Evolutionary conservation across 163 green algal genomes (phyloP).

Genomic region (Coccomyxa subellipsoidea): DNA sequence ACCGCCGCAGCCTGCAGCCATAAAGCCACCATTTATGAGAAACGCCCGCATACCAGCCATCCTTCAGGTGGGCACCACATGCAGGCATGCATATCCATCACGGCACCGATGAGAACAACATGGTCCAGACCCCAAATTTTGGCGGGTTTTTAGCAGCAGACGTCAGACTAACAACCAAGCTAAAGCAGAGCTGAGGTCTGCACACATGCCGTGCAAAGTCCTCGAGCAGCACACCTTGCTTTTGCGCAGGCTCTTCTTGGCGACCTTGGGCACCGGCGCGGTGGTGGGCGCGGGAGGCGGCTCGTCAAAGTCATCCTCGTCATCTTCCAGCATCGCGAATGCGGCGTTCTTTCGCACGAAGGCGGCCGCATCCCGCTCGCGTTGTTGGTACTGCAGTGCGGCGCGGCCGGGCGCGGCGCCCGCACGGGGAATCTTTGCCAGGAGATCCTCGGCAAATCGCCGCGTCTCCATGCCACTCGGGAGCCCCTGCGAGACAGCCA

Average conservation of each 20-base stretch:
- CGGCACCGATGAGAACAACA: too few relatives aligned
- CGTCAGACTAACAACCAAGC: too few relatives aligned
- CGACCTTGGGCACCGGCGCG: conserved; percentile 14
- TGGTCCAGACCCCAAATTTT: too few relatives aligned
- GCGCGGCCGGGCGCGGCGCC: conserved; percentile 7
- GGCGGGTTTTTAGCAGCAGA: too few relatives aligned
- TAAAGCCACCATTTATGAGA: not conserved
- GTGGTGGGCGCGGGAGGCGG: conserved; percentile 26
- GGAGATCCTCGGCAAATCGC: conserved; percentile 45
- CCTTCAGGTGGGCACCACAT: not conserved
- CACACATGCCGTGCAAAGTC: not conserved
- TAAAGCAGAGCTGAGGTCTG: too few relatives aligned
- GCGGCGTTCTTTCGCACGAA: conserved; percentile 28
- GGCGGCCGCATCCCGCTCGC: conserved; percentile 31
- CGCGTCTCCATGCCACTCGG: conserved; percentile 24
- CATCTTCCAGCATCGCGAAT: conserved; percentile 41
- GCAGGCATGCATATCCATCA: too few relatives aligned
- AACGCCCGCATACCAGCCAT: not conserved
- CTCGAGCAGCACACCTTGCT: not conserved
- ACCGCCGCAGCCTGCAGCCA: conserved; percentile 6
- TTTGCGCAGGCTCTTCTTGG: conserved; percentile 24
- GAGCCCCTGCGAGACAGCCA: conserved; percentile 29
- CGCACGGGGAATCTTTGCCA: conserved; percentile 31
- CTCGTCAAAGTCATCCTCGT: conserved; percentile 26
- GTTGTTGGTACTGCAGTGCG: conserved; percentile 15